Conservation (phyloP, 2,329 filamentous ascomycete genomes). For the Pseudogymnoascus sp. region DNA sequence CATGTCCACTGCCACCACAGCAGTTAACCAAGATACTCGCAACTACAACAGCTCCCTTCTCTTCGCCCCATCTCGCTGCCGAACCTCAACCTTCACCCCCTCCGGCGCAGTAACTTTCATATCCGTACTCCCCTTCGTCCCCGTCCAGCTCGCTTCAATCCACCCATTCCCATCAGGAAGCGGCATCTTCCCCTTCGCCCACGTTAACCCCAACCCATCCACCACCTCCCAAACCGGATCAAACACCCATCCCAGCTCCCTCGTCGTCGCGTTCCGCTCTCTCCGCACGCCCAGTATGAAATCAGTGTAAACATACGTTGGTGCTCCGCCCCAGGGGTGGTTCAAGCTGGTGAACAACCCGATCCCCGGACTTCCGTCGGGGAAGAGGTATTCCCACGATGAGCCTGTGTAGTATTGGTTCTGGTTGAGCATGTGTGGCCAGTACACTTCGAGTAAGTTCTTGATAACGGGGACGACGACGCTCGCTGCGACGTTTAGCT, state of each 20-base stretch:
- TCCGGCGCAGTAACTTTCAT: background rate
- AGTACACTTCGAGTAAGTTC: slow-evolving; percentile 33
- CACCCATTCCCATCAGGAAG: background rate
- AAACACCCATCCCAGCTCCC: background rate
- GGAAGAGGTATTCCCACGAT: slow-evolving; percentile 39
- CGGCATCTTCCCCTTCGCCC: slow-evolving; percentile 1
- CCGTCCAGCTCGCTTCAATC: background rate
- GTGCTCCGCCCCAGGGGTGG: slow-evolving; percentile 39
- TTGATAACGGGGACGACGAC: background rate
- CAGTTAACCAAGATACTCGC: background rate
- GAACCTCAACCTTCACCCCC: background rate
- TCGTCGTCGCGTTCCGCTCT: slow-evolving; percentile 13
- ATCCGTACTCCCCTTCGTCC: background rate
- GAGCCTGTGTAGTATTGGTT: slow-evolving; percentile 32
- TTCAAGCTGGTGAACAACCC: slow-evolving; percentile 35
- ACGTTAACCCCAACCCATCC: background rate
- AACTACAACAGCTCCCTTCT: background rate
- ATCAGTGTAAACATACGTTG: slow-evolving; percentile 38
- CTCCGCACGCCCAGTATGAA: slow-evolving; percentile 27
- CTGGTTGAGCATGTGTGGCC: slow-evolving; percentile 36
- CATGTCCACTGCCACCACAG: background rate
- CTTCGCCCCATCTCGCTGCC: background rate
- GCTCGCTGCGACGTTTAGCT: slow-evolving; percentile 17
- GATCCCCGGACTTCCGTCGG: slow-evolving; percentile 34
- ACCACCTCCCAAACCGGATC: slow-evolving; percentile 1